Conservation (phyloP, 2,329 filamentous ascomycete genomes). For the Sarocladium strictum region DNA sequence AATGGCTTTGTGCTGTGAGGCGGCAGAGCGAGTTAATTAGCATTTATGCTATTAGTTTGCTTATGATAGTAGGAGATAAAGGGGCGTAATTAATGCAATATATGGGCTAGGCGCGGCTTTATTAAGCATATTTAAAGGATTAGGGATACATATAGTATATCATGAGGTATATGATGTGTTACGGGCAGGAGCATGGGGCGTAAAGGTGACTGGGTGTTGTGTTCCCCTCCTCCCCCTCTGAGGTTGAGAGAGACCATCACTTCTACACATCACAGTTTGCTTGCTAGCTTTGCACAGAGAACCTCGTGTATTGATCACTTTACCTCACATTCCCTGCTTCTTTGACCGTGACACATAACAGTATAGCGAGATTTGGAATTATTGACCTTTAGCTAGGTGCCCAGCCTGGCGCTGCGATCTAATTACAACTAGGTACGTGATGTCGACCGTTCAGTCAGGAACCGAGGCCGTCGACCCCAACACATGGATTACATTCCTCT, state of each 20-base stretch:
- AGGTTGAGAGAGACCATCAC: no score
- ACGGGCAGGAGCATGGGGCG: no score
- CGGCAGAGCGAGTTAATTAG: not conserved
- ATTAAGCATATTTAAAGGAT: conserved; percentile 1
- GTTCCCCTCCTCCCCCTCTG: no score
- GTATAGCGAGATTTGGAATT: not conserved
- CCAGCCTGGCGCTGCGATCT: not conserved
- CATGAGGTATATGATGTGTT: not conserved
- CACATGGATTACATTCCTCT: conserved; percentile 6
- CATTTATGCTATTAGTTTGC: not conserved
- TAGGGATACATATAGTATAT: not conserved
- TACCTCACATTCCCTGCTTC: no score
- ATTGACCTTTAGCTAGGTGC: not conserved
- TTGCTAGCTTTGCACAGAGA: no score
- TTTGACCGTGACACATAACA: no score
- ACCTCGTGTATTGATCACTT: no score
- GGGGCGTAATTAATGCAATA: not conserved
- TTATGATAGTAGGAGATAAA: conserved; percentile 1
- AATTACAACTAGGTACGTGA: not conserved
- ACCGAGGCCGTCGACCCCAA: conserved; percentile 1
- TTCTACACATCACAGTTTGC: no score
- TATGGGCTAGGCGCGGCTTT: not conserved
- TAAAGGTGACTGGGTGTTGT: no score
- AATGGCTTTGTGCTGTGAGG: not conserved
- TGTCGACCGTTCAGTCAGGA: conserved; percentile 3